phyloP scores from a whole-genome alignment of 2,329 filamentous ascomycete species.

The Hypoxylon rubiginosum region DNA sequence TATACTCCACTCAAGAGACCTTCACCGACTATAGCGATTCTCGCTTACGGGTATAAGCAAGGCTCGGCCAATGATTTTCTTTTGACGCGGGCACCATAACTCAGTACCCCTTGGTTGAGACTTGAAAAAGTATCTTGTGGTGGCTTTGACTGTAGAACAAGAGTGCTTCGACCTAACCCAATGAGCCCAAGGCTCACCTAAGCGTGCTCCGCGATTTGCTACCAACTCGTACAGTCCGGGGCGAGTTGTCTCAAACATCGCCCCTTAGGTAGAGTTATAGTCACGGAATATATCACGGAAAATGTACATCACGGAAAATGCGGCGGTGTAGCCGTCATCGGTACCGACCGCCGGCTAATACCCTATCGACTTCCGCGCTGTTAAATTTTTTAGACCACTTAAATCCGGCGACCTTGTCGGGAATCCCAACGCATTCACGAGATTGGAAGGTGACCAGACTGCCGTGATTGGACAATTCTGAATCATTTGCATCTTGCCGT shows the following conservation, averaged over 20 bases:
- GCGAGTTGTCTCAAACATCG: too few species aligned
- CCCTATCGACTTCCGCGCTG: background rate
- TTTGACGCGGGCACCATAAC: too few species aligned
- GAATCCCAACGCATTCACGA: constrained; percentile 10
- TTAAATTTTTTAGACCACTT: constrained; percentile 8
- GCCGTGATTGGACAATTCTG: constrained; percentile 30
- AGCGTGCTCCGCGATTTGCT: background rate
- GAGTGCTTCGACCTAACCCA: too few species aligned
- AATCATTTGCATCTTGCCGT: constrained; percentile 5
- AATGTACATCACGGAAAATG: background rate
- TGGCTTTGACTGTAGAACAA: too few species aligned
- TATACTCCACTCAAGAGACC: background rate
- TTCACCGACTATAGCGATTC: constrained; percentile 24
- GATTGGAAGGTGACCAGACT: constrained; percentile 12
- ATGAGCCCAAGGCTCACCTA: background rate
- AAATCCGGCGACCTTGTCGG: constrained; percentile 22
- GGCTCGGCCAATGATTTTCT: too few species aligned
- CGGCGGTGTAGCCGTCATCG: constrained; percentile 21
- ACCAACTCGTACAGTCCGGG: background rate
- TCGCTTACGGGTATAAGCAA: background rate
- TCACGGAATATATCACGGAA: background rate
- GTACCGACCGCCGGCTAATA: constrained; percentile 21
- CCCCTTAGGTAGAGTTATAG: background rate
- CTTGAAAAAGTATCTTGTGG: too few species aligned
- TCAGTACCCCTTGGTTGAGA: too few species aligned